Evolutionary conservation across 495 filamentous ascomycete genomes (phyloP).

Genomic region (Chaetomium cochliodes): DNA sequence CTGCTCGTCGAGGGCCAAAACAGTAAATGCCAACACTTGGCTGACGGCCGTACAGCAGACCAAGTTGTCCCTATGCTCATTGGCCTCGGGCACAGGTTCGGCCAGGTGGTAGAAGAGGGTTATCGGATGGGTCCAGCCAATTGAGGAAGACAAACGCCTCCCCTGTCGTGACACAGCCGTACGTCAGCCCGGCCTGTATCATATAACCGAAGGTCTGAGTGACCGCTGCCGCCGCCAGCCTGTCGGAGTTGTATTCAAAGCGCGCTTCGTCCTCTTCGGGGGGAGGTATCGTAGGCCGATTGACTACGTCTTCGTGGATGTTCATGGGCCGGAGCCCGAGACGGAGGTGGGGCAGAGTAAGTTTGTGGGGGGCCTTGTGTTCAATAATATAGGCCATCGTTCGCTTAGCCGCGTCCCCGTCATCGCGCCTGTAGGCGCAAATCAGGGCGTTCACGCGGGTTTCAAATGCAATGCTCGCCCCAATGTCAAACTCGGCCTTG

Average conservation of each 20-base stretch:
- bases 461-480: too few relatives aligned
- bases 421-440: constrained; percentile 22
- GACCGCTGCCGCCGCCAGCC: constrained; percentile 39
- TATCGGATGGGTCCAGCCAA: constrained; percentile 33
- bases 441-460: not conserved
- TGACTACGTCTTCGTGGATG: constrained; percentile 31
- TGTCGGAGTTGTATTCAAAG: constrained; percentile 38
- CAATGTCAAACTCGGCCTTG: too few relatives aligned
- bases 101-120: constrained; percentile 31
- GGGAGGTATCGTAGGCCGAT: not conserved
- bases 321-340: constrained; percentile 27
- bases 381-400: constrained; percentile 32
- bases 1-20: not conserved
- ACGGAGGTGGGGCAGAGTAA: constrained; percentile 33
- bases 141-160: constrained; percentile 49
- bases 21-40: not conserved
- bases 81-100: constrained; percentile 22
- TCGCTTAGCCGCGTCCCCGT: constrained; percentile 19
- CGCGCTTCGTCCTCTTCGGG: not conserved
- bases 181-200: constrained; percentile 40
- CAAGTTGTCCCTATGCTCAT: constrained; percentile 11
- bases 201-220: constrained; percentile 50
- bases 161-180: constrained; percentile 44
- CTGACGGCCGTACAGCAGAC: not conserved
- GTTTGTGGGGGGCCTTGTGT: constrained; percentile 41